Percentiles rank a stretch among this genome's conserved stretches.
Conservation (phyloP, 169 alveolate species). For the Perkinsus olseni region DNA sequence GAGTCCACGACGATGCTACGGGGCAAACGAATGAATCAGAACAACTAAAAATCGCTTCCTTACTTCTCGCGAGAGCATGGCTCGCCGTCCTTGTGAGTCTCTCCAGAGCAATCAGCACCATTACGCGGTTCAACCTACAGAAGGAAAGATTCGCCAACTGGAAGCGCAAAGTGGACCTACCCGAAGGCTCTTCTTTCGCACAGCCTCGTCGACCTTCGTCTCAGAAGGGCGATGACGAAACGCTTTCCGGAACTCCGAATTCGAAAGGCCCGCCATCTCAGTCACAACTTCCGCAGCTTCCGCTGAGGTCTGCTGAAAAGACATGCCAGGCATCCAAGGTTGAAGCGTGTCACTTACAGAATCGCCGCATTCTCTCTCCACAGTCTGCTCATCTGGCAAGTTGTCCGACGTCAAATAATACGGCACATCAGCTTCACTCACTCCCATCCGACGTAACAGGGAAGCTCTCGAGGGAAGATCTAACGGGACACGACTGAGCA, state of each 20-base stretch:
- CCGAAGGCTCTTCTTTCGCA: background rate
- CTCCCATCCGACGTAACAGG: background rate
- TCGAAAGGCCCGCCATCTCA: background rate
- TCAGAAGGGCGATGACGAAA: background rate
- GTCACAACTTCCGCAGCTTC: background rate
- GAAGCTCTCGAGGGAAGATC: background rate
- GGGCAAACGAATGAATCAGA: background rate
- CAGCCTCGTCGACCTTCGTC: background rate
- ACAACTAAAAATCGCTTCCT: background rate
- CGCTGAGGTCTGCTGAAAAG: background rate
- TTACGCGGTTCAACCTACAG: too few species aligned
- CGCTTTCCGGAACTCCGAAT: background rate
- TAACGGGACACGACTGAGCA: background rate
- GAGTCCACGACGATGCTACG: background rate
- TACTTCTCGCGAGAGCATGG: background rate
- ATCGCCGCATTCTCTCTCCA: background rate
- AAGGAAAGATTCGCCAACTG: background rate
- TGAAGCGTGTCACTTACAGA: background rate
- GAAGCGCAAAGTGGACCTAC: background rate
- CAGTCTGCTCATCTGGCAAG: background rate
- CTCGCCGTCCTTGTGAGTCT: background rate
- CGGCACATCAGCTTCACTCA: background rate
- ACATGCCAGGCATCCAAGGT: background rate
- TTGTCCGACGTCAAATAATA: background rate
- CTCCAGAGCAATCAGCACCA: too few species aligned